These are phyloP conservation scores for Cladophialophora carrionii DNA, from an alignment of 2,329 filamentous ascomycete species.

Conservation along the genomic window DNA sequence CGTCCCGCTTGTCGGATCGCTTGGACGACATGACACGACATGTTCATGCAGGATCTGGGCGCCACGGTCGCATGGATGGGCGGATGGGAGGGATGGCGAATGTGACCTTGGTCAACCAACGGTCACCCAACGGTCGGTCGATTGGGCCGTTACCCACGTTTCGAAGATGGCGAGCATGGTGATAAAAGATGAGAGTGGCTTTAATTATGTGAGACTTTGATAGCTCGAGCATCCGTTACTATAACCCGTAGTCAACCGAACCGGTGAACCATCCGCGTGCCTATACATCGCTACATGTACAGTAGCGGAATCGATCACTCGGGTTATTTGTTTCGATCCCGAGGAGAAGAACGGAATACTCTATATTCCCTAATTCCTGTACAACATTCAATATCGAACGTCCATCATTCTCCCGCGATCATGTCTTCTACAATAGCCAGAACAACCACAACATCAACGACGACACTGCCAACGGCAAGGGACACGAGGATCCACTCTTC, in stretches of 20 bases:
- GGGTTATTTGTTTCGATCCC: neutral
- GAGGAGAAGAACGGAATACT: neutral
- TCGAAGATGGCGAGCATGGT: neutral
- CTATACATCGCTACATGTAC: too few relatives aligned
- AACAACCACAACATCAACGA: neutral
- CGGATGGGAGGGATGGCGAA: conserved; percentile 6
- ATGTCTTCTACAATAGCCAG: neutral
- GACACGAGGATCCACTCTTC: neutral
- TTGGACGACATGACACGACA: neutral
- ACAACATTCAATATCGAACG: neutral
- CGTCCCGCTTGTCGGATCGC: neutral
- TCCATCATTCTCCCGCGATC: neutral
- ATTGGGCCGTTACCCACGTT: neutral
- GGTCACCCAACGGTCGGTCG: too few relatives aligned
- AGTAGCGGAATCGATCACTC: too few relatives aligned
- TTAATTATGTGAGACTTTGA: neutral
- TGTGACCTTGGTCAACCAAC: conserved; percentile 3
- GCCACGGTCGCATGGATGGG: neutral
- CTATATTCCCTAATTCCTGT: too few relatives aligned
- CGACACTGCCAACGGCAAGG: neutral
- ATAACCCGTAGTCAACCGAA: too few relatives aligned
- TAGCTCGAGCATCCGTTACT: neutral
- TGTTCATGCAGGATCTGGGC: neutral
- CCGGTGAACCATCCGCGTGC: too few relatives aligned
- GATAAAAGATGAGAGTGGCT: neutral